Evolutionary conservation across 257 asterid species (phyloP).

Genomic region (Solanum corneliomulleri): DNA sequence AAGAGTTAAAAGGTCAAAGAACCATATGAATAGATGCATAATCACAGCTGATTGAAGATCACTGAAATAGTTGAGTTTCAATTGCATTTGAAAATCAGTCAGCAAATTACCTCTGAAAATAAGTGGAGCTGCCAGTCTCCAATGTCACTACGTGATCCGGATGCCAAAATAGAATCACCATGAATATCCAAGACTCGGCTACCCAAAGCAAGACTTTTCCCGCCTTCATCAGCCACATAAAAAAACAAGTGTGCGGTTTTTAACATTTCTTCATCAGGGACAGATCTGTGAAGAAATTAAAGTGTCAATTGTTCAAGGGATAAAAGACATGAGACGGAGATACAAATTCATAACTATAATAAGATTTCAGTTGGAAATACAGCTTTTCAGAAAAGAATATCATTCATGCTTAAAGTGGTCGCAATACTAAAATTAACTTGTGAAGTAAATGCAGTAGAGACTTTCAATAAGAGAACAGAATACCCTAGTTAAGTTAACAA

Average conservation of each 20-base stretch:
- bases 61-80: neutral
- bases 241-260: conserved; percentile 67
- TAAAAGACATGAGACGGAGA: neutral
- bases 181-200: conserved; percentile 27
- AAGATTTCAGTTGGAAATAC: neutral
- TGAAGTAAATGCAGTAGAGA: neutral
- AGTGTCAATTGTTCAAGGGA: conserved; percentile 6
- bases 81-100: neutral
- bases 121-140: conserved; percentile 89
- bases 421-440: neutral
- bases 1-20: neutral
- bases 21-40: neutral
- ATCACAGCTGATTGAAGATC: neutral
- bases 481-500: neutral
- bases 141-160: conserved; percentile 61
- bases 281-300: conserved; percentile 14
- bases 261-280: conserved; percentile 38
- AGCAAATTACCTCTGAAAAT: conserved; percentile 53
- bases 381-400: neutral
- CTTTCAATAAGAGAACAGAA: neutral
- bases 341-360: neutral
- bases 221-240: conserved; percentile 92
- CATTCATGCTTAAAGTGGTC: neutral
- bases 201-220: conserved; percentile 53
- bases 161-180: conserved; percentile 43